A percentile compares a stretch with the other conserved stretches of the same genome.
Conservation (phyloP, 208 protist genomes). For the Blechomonas ayalai region DNA sequence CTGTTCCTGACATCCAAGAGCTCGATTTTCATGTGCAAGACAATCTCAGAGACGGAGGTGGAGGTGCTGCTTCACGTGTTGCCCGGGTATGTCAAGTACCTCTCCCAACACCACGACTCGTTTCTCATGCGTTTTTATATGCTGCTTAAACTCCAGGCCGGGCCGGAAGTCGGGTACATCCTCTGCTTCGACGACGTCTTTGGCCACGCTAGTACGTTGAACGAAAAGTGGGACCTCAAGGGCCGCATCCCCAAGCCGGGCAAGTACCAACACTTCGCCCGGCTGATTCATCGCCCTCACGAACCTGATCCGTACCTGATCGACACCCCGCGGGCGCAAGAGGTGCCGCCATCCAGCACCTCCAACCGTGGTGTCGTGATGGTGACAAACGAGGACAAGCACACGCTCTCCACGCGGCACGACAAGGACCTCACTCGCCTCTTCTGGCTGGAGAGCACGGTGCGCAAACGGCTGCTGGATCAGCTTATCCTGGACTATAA, state of each 20-base stretch:
- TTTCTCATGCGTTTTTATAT: conserved; percentile 81
- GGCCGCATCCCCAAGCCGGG: conserved; percentile 77
- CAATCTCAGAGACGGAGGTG: conserved; percentile 62
- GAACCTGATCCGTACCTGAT: conserved; percentile 47
- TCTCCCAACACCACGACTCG: conserved; percentile 31
- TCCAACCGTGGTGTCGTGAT: conserved; percentile 7
- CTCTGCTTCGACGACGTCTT: conserved; percentile 80
- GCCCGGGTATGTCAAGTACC: conserved; percentile 38
- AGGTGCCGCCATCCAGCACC: not conserved
- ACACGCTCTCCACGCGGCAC: conserved; percentile 42
- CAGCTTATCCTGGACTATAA: conserved; percentile 57
- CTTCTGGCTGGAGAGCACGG: conserved; percentile 50
- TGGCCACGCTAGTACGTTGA: conserved; percentile 26
- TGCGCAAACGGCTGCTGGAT: conserved; percentile 34
- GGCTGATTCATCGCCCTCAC: conserved; percentile 38
- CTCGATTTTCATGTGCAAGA: conserved; percentile 82
- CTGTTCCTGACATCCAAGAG: conserved; percentile 73
- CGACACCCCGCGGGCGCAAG: conserved; percentile 14
- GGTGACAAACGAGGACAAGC: conserved; percentile 23
- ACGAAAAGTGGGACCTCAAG: conserved; percentile 88
- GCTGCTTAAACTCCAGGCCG: conserved; percentile 42
- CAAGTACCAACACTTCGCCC: conserved; percentile 56
- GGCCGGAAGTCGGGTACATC: conserved; percentile 52
- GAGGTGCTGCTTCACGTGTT: conserved; percentile 51
- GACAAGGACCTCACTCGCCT: conserved; percentile 81